These are phyloP conservation scores for Coniella lustricola DNA, from an alignment of 2,329 filamentous ascomycete genomes.

Conservation along the genomic window DNA sequence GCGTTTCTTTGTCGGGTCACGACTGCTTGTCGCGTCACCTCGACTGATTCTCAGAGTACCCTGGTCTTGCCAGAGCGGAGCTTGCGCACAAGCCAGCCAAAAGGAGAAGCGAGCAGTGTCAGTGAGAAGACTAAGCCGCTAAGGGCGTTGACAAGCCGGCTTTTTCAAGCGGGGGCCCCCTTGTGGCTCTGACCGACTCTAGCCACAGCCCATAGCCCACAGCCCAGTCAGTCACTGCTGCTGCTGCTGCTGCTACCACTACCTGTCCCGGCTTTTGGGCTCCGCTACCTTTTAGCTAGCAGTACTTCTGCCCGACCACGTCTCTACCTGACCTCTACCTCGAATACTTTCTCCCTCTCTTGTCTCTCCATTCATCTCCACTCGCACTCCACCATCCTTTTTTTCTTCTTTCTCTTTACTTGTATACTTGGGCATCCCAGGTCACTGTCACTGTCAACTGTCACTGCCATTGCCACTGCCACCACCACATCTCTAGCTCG, in stretches of 20 bases:
- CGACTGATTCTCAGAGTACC: no score
- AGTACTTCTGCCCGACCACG: slow-evolving; percentile 11
- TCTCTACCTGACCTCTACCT: slow-evolving; percentile 6
- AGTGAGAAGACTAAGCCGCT: neutral
- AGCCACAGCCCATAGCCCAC: no score
- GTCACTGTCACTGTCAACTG: neutral
- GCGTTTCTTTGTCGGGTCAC: no score
- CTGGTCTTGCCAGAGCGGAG: no score
- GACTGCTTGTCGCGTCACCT: no score
- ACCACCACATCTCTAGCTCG: neutral
- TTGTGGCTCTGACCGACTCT: neutral
- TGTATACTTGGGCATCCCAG: no score
- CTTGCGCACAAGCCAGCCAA: no score
- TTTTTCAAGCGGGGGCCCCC: neutral
- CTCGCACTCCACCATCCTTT: slow-evolving; percentile 4
- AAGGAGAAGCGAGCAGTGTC: no score
- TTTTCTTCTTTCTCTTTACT: no score
- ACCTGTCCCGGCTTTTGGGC: slow-evolving; percentile 11
- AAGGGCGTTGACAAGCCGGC: slow-evolving; percentile 1
- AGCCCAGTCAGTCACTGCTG: slow-evolving; percentile 8
- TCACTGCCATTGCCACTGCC: no score
- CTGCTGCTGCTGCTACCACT: slow-evolving; percentile 1
- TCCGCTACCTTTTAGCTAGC: no score
- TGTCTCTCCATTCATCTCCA: neutral
- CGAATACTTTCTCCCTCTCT: neutral